These are phyloP conservation scores for Candida montana DNA, from an alignment of 805 yeast species.

Conservation along the genomic window DNA sequence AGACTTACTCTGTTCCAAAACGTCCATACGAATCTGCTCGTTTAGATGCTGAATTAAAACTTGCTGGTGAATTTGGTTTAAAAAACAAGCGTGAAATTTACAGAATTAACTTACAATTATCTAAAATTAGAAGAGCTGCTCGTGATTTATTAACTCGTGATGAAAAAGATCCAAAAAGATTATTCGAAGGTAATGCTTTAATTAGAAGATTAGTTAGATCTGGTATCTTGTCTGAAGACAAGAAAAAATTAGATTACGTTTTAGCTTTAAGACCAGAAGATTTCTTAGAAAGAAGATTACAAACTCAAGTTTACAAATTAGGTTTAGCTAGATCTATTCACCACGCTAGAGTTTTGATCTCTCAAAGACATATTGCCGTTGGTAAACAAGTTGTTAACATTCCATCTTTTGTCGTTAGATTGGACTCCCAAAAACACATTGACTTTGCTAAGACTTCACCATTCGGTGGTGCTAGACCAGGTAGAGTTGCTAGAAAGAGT, in stretches of 20 bases:
- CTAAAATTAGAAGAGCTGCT: constrained; percentile 99
- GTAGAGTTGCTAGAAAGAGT: constrained; percentile 91
- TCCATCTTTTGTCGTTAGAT: constrained; percentile 99
- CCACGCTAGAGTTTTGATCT: constrained; percentile 98
- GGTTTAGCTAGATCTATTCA: constrained; percentile 99
- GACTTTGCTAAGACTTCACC: constrained; percentile 99
- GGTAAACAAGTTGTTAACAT: constrained; percentile 99
- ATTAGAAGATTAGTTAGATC: constrained; percentile 99
- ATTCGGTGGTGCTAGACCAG: constrained; percentile 99
- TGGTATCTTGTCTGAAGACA: constrained; percentile 98
- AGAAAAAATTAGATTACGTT: constrained; percentile 99
- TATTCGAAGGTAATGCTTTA: constrained; percentile 99
- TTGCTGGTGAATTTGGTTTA: constrained; percentile 99
- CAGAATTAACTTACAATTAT: constrained; percentile 99
- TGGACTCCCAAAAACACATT: constrained; percentile 99
- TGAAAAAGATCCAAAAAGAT: constrained; percentile 99
- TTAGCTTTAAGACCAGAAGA: constrained; percentile 97
- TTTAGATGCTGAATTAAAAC: constrained; percentile 98
- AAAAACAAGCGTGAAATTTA: constrained; percentile 99
- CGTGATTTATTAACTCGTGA: constrained; percentile 99
- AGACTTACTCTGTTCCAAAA: constrained; percentile 99
- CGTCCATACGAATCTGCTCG: constrained; percentile 99
- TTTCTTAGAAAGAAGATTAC: constrained; percentile 99
- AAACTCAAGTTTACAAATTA: constrained; percentile 99
- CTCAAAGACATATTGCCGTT: constrained; percentile 99